Base-by-base conservation (phyloP, 768 basidiomycete species). In the Naganishia vaughanmartiniae region DNA sequence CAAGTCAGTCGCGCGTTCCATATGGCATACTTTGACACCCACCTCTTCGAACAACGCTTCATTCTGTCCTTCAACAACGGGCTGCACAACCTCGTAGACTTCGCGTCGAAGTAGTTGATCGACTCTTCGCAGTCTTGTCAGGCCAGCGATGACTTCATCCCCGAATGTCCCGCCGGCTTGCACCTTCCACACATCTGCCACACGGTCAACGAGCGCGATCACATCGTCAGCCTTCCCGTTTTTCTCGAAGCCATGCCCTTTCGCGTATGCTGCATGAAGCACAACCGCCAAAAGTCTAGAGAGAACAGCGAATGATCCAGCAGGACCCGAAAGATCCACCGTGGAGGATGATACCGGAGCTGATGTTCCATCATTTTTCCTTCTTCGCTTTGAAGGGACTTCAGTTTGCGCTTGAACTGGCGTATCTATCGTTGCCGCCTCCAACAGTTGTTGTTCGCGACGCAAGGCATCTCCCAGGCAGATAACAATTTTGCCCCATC, bases 401-500 rank as follows among this genome's bases (percentile, higher is more conserved):
- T 69, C 68, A 9, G 11, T 33, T 36, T 26, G 19, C 10, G 51
- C 15, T n/a, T 33, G 15, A 21, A 9, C 11, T 19, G 34, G 5
- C 1, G 68, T 39, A 19, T 24, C 30, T 6, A 34, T 42, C 15
- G 31, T 26, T 26, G n/a, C 26, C 0, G 28, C n/a, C 19, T 63
- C 12, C 21, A 34, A 0, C 21, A 21, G 53, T 24, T 31, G 33
- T 11, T 28, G 4, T 9, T 26, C 26, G 28, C 24, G 17, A 26
- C 33, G 45, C 48, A 66, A 66, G 2, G 34, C 60, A 4, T 39
- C 31, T 21, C 53, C 39, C 11, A 70, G 63, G 10, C 26, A 34
- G 14, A 28, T 28, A 34, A 70, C 60, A 15, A 65, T 17, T 31
- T 54, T 33, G 31, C 60, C 69, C 69, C 69, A 70, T 46, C 51